A percentile compares a stretch with the other conserved stretches of the same genome.
These are phyloP conservation scores for Cryptococcus floricola DNA, from an alignment of 1,284 basidiomycete species.

Conservation along the genomic window DNA sequence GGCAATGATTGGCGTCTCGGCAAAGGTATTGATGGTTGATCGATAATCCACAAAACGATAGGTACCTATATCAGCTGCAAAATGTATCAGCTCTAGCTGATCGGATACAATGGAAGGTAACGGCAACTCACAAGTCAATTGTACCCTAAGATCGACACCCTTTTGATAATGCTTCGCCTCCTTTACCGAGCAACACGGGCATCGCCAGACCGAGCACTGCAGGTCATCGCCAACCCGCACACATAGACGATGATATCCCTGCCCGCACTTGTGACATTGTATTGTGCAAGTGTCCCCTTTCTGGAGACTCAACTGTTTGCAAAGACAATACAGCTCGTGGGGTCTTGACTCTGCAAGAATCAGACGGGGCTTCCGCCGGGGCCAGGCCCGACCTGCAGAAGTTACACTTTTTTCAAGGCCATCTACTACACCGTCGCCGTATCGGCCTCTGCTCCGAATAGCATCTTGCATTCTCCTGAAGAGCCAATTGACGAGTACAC, in stretches of 20 bases:
- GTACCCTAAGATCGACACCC: conserved; percentile 33
- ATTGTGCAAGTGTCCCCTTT: too few relatives aligned
- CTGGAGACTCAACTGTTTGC: too few relatives aligned
- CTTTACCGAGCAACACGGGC: conserved; percentile 44
- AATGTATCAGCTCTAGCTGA: neutral
- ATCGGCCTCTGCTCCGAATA: conserved; percentile 2
- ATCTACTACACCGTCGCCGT: too few relatives aligned
- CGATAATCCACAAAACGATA: conserved; percentile 40
- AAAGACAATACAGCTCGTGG: conserved; percentile 35
- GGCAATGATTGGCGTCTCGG: conserved; percentile 16
- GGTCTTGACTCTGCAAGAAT: conserved; percentile 20
- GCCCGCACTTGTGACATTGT: conserved; percentile 36
- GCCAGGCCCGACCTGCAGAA: conserved; percentile 8
- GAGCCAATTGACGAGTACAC: conserved; percentile 34
- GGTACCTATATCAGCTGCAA: conserved; percentile 33
- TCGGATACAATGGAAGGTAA: too few relatives aligned
- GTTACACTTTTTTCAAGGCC: too few relatives aligned
- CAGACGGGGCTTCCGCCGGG: conserved; percentile 31
- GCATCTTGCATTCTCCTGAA: conserved; percentile 30
- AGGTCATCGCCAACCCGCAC: conserved; percentile 28
- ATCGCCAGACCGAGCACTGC: conserved; percentile 29
- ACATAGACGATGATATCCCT: conserved; percentile 42
- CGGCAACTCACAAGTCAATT: conserved; percentile 30
- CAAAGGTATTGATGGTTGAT: conserved; percentile 32
- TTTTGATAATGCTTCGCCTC: conserved; percentile 34